phyloP scores from a whole-genome alignment of 371 early-diverging fungal species.

The Mucor racemosus region DNA sequence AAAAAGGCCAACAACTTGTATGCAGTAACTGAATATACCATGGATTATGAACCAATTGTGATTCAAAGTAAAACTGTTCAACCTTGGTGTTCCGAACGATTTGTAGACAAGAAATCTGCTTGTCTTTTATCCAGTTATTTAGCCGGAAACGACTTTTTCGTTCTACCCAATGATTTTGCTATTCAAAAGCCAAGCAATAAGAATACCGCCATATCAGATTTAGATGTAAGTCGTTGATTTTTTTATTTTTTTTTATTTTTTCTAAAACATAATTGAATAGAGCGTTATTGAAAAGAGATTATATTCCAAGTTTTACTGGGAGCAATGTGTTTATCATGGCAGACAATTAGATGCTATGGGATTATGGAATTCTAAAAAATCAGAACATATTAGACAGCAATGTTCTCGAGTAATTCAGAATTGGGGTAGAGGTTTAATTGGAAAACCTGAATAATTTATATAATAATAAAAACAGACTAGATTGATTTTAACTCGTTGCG shows the following conservation, averaged over 20 bases:
- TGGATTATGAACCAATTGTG: conserved; percentile 56
- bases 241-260: background rate
- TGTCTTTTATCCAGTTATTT: conserved; percentile 50
- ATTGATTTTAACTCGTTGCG: background rate
- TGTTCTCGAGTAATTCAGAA: conserved; percentile 51
- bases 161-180: conserved; percentile 49
- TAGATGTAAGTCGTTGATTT: conserved; percentile 38
- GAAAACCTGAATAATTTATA: conserved; percentile 23
- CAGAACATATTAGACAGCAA: conserved; percentile 46
- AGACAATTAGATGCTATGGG: conserved; percentile 51
- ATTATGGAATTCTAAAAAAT: conserved; percentile 41
- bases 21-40: conserved; percentile 41
- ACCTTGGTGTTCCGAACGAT: conserved; percentile 57
- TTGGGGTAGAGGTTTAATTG: conserved; percentile 56
- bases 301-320: conserved; percentile 54
- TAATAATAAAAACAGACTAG: background rate
- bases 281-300: conserved; percentile 51
- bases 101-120: conserved; percentile 45
- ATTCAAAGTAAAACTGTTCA: conserved; percentile 48
- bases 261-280: conserved; percentile 18
- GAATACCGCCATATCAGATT: conserved; percentile 35
- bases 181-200: conserved; percentile 34
- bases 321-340: conserved; percentile 54
- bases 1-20: conserved; percentile 35
- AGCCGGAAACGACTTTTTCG: conserved; percentile 51